Percentiles rank a stretch among this genome's conserved stretches.
These are phyloP conservation scores for Saitozyma podzolica DNA, from an alignment of 768 basidiomycete genomes.

Conservation along the genomic window DNA sequence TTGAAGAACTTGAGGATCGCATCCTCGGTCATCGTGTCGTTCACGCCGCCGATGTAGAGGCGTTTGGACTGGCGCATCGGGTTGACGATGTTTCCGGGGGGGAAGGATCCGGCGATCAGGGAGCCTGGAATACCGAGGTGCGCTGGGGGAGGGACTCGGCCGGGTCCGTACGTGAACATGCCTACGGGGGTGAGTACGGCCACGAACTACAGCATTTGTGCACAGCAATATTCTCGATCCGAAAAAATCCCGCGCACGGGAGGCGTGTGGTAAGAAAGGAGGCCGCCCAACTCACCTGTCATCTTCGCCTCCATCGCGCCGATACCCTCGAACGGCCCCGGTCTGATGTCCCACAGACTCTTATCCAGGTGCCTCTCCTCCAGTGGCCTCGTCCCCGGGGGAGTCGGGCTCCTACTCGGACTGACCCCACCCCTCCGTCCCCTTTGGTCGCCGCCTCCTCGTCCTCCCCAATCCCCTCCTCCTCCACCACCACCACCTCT, in stretches of 20 bases:
- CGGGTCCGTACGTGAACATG: slow-evolving; percentile 76
- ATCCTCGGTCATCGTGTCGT: slow-evolving; percentile 88
- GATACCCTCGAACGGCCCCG: slow-evolving; percentile 92
- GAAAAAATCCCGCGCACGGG: too few relatives aligned
- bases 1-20: slow-evolving; percentile 94
- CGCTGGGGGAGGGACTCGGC: slow-evolving; percentile 93
- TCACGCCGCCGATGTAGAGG: slow-evolving; percentile 95
- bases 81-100: slow-evolving; percentile 32
- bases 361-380: slow-evolving; percentile 84
- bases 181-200: slow-evolving; percentile 70
- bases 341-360: slow-evolving; percentile 94
- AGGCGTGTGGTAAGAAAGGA: not conserved
- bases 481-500: slow-evolving; percentile 14
- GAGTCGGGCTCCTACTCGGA: slow-evolving; percentile 83
- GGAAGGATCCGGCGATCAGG: slow-evolving; percentile 42
- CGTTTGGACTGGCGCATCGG: slow-evolving; percentile 78
- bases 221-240: slow-evolving; percentile 8
- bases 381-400: slow-evolving; percentile 75
- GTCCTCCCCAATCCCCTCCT: slow-evolving; percentile 23
- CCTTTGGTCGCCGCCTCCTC: slow-evolving; percentile 54
- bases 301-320: slow-evolving; percentile 97
- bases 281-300: slow-evolving; percentile 64
- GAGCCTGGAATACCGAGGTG: slow-evolving; percentile 72
- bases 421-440: slow-evolving; percentile 59
- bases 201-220: not conserved